Evolutionary conservation across 2,329 filamentous ascomycete species (phyloP), one percentile per base, ranked within the genome.

Genomic region (Pyrenochaeta sp.): DNA sequence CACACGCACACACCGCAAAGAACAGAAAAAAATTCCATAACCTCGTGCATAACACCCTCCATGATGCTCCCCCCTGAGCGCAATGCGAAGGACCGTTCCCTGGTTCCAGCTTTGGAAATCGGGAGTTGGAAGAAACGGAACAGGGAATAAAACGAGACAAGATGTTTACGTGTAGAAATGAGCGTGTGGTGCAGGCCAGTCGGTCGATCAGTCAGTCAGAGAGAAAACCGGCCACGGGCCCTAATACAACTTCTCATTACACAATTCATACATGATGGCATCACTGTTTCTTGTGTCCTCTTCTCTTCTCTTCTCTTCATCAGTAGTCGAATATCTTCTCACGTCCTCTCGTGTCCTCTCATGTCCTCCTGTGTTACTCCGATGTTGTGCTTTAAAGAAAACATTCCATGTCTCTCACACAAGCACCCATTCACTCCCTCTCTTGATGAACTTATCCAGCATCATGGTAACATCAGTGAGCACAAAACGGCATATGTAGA

Each of bases 381-480:
- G 11, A 21, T 10, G 22, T 18, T 8, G n/a, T 14, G n/a, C 13
- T 23, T 21, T 20, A 30, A 22, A 21, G 27, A 18, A 26, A 15
- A 26, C 21, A 17, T 11, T 11, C 22, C 10, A 3, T 14, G 20
- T 24, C 7, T 15, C 27, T 27, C 49, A 85, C 41, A 80, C 74
- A 50, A 87, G 72, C 39, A 96, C 91, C 93, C 93, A 99, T 78
- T 99, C 93, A 61, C 88, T 96, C 17, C 93, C 92, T 55, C 92
- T 84, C 79, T 99, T 99, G 69, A 99, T 87, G 65, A 94, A 97
- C 70, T 97, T 99, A 71, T 99, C 94, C 58, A 99, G 78, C 76
- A 99, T 79, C 67, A 94, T 71, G 26, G 85, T 82, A 49, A 99
- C 75, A 70, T 99, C 94, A 3, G 85, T 80, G 48, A 99, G 77